Evolutionary conservation across 129 eudicot species (phyloP).

Genomic region (Chrysanthemum makinoi): DNA sequence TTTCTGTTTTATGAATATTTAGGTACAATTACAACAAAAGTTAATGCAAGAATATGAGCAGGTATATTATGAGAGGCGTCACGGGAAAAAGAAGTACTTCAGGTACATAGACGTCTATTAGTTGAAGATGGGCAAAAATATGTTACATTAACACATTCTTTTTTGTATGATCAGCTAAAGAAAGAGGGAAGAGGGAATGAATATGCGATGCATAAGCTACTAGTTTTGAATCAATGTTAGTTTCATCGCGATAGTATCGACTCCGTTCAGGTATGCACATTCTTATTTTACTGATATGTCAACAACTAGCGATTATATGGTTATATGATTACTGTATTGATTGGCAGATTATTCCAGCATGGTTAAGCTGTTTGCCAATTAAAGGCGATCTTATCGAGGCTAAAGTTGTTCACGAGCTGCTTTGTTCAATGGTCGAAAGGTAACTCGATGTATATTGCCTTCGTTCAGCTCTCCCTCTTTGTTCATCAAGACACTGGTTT

Average conservation of each 20-base stretch:
- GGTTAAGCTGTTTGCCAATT: conserved; percentile 93
- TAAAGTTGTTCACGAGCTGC: conserved; percentile 96
- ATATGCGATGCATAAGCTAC: conserved; percentile 94
- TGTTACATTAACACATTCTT: not conserved
- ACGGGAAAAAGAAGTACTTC: conserved; percentile 94
- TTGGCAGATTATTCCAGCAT: conserved; percentile 86
- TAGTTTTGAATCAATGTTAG: conserved; percentile 87
- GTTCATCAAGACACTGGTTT: not conserved
- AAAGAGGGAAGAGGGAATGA: conserved; percentile 98
- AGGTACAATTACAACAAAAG: conserved; percentile 95
- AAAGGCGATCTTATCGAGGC: conserved; percentile 94
- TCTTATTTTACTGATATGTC: not conserved
- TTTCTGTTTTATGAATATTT: conserved; percentile 12
- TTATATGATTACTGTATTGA: conserved; percentile 20
- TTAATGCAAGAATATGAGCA: conserved; percentile 96
- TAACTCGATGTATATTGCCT: conserved; percentile 8
- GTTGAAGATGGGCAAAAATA: not conserved
- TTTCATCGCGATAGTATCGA: conserved; percentile 94
- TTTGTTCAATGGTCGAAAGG: conserved; percentile 98
- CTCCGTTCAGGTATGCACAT: conserved; percentile 64
- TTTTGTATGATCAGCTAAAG: conserved; percentile 62
- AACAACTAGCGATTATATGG: not conserved
- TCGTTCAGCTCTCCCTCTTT: not conserved
- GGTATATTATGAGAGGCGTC: conserved; percentile 81
- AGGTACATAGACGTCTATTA: conserved; percentile 38